These are phyloP conservation scores for Fusarium sp. DNA, from an alignment of 2,329 filamentous ascomycete genomes.

Conservation along the genomic window DNA sequence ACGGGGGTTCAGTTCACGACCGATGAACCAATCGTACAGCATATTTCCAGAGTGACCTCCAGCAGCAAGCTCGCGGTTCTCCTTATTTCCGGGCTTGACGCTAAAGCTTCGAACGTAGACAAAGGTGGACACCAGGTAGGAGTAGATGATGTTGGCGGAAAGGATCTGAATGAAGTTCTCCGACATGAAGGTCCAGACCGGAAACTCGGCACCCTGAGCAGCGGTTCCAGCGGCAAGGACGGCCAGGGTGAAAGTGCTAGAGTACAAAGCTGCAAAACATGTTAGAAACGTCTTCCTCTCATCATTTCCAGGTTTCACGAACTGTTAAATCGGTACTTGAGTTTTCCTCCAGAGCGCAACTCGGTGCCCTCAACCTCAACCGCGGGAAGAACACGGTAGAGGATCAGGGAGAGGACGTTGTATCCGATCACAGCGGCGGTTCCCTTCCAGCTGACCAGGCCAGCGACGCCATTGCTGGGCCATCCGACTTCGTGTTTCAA, in stretches of 20 bases:
- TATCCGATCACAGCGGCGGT: constrained; percentile 78
- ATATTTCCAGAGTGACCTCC: constrained; percentile 85
- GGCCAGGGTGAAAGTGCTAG: constrained; percentile 77
- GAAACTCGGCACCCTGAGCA: constrained; percentile 80
- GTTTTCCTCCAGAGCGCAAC: constrained; percentile 73
- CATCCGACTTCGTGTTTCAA: constrained; percentile 85
- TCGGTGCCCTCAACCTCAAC: constrained; percentile 74
- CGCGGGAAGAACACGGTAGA: constrained; percentile 81
- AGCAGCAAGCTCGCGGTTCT: constrained; percentile 78
- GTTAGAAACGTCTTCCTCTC: constrained; percentile 25
- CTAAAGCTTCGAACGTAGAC: constrained; percentile 85
- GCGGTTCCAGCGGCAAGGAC: constrained; percentile 77
- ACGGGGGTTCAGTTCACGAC: constrained; percentile 92
- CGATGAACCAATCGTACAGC: constrained; percentile 96
- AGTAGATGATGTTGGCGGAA: constrained; percentile 81
- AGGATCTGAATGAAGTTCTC: constrained; percentile 89
- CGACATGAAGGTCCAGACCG: constrained; percentile 91
- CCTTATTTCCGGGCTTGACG: constrained; percentile 76
- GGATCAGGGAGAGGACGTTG: constrained; percentile 76
- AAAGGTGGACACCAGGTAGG: constrained; percentile 75
- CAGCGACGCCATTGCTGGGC: constrained; percentile 74
- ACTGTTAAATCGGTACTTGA: constrained; percentile 87
- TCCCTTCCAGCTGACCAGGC: constrained; percentile 74
- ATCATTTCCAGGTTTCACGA: constrained; percentile 38
- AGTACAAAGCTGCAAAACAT: constrained; percentile 70